Evolutionary conservation across 2,329 filamentous ascomycete genomes (phyloP), one percentile per base, ranked within the genome.

Genomic region (Podosphaera aphanis): DNA sequence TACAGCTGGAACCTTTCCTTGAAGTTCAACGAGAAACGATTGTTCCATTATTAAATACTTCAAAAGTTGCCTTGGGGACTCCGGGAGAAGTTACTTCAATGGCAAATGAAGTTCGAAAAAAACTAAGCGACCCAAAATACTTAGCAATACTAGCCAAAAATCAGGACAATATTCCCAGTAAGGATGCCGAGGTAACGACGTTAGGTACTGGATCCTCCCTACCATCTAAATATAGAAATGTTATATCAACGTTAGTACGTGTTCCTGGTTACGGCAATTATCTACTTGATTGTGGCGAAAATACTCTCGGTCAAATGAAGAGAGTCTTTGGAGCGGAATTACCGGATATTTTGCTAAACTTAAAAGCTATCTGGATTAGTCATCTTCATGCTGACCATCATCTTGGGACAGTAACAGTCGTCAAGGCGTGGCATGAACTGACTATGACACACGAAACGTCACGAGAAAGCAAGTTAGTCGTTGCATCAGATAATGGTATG

Each of bases 321-420:
- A 79, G 90, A 44, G 67, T 82, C 0, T 88, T 81, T 55, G 68
- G 71, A 5, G 67, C 74, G 3, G 71, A 83, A 51, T 65, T 88
- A 2, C 66, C 66, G 23, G 67, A 77, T n/a, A 68, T 93, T 11
- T 65, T 98, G n/a, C 70, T 67, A 48, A 77, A 92, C 50, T 67
- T 98, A 38, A 79, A 77, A 46, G 73, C 76, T 53, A 78, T 98
- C 50, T 93, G 84, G 75, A 90, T 98, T 62, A 93, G 83, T 60
- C 90, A 98, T 63, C 67, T 93, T 50, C 90, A 98, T 61, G 90
- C 90, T 3, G 90, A 98, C 63, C 90, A 98, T 62, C 90, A 95
- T 58, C 71, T 98, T 18, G 90, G 90, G 23, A 82, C 77, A 1
- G 69, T 74, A n/a, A 73, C 77, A 5, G 66, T 95, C n/a, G 74